Evolutionary conservation across 2,329 filamentous ascomycete species (phyloP).

Genomic region (Diaporthe amygdali): DNA sequence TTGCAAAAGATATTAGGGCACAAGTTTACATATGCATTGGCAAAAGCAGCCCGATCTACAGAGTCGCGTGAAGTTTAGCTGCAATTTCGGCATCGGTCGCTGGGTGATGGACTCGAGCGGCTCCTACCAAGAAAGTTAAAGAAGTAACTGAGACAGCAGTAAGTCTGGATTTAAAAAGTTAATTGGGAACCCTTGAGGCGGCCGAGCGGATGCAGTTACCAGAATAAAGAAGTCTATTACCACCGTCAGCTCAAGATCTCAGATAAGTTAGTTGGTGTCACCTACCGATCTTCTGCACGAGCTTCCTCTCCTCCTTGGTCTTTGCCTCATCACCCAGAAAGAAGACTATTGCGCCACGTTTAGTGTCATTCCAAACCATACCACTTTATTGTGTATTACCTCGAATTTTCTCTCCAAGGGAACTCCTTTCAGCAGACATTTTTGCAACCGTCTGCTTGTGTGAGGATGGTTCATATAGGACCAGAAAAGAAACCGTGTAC

Average conservation of each 20-base stretch:
- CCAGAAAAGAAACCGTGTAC: background rate
- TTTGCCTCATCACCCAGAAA: background rate
- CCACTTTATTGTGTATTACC: background rate
- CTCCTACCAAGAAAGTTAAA: slow-evolving; percentile 39
- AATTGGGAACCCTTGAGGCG: background rate
- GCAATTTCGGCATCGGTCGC: background rate
- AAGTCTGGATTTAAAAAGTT: slow-evolving; percentile 29
- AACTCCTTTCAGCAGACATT: background rate
- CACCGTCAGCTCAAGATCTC: background rate
- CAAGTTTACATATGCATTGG: slow-evolving; percentile 44
- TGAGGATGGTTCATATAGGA: background rate
- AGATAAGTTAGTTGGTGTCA: background rate
- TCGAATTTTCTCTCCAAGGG: background rate
- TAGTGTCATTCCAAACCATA: background rate
- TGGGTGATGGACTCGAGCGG: background rate
- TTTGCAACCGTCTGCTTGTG: background rate
- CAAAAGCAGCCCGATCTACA: slow-evolving; percentile 46
- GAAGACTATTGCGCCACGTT: background rate
- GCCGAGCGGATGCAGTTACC: background rate
- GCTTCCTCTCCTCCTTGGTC: background rate
- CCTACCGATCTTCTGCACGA: background rate
- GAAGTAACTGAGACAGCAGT: slow-evolving; percentile 41
- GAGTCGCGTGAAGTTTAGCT: background rate
- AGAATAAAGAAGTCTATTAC: background rate
- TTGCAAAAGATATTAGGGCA: background rate